Conservation (phyloP, 2,329 filamentous ascomycete genomes). For the Stagonosporopsis tanaceti region DNA sequence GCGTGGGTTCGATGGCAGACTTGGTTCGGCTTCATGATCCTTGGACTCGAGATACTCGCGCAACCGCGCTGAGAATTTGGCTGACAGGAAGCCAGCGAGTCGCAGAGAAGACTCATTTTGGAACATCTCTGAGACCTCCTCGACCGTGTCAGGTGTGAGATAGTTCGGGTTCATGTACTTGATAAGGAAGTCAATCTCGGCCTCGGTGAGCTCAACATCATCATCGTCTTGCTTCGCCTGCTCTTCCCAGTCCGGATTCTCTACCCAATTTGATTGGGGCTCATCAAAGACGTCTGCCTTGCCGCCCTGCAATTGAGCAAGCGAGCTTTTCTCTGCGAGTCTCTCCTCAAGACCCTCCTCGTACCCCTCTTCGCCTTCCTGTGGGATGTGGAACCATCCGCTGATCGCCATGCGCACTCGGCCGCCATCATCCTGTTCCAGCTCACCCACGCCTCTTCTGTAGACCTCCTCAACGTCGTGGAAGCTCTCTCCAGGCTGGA, state of each 20-base stretch:
- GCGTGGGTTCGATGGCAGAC: constrained; percentile 42
- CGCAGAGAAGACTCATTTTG: constrained; percentile 84
- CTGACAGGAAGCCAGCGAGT: constrained; percentile 78
- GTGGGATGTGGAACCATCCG: constrained; percentile 98
- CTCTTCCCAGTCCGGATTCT: constrained; percentile 45
- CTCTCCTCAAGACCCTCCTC: constrained; percentile 87
- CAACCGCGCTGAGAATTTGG: constrained; percentile 78
- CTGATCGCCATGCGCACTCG: constrained; percentile 96
- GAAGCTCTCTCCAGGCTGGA: constrained; percentile 98
- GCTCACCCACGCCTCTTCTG: constrained; percentile 66
- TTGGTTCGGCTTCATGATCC: constrained; percentile 56
- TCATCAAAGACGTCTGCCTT: constrained; percentile 89
- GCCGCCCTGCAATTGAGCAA: constrained; percentile 86
- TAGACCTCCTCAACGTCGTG: constrained; percentile 99
- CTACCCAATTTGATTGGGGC: constrained; percentile 70
- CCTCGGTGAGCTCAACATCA: constrained; percentile 68
- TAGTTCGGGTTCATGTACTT: constrained; percentile 91
- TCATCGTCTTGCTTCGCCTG: constrained; percentile 57
- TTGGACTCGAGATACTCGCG: constrained; percentile 72
- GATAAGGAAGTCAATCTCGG: constrained; percentile 87
- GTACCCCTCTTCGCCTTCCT: constrained; percentile 91
- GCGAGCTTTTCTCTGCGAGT: constrained; percentile 85
- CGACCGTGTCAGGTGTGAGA: constrained; percentile 88
- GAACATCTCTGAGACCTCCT: constrained; percentile 82
- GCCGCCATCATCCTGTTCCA: constrained; percentile 72